Base-by-base conservation (phyloP, 1,139 yeast species). In the Hyphopichia khmerensis region DNA sequence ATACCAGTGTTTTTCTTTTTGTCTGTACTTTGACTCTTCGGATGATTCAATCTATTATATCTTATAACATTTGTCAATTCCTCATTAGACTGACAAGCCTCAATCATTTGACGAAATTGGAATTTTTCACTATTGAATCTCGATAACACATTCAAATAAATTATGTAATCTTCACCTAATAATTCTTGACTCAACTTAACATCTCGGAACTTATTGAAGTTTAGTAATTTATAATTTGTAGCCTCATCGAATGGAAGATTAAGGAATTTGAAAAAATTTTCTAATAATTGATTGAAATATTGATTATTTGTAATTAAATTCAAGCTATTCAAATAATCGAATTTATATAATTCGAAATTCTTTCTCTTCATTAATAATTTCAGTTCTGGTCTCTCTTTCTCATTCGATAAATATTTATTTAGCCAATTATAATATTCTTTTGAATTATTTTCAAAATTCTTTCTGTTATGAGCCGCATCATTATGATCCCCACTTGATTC, bases 401-500 rank as follows among this genome's bases (percentile, higher is more conserved):
- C 88, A 49, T 82, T 81, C 8, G 88, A 72, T 37, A 86, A 64
- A 49, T 84, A 82, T 47, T 85, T 78, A 40, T 85, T 79, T 35
- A 85, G 64, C 90, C 93, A 87, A 33, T 79, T 77, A 56, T 88
- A 87, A 58, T 79, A 88, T 42, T 84, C 89, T 46, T 82, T 79
- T 1, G 90, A 80, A 47, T 81, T 85, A 40, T 79, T 85, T 53
- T 87, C 95, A 60, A 87, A 87, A 35, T 72, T 77, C 43, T 80
- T 77, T 52, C 75, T 77, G 39, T 71, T 44, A 16, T 43, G 46
- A 15, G 41, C 40, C 27, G 58, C 39, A 39, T 61, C 66, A 33
- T 52, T 48, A 13, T 40, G 33, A 14, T 39, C 41, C 9, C 35
- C 33, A 33, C 33, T 40, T 17, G 37, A 27, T 9, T 39, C 41